phyloP scores from a whole-genome alignment of 371 early-diverging fungal genomes.

The Lichtheimia ramosa region DNA sequence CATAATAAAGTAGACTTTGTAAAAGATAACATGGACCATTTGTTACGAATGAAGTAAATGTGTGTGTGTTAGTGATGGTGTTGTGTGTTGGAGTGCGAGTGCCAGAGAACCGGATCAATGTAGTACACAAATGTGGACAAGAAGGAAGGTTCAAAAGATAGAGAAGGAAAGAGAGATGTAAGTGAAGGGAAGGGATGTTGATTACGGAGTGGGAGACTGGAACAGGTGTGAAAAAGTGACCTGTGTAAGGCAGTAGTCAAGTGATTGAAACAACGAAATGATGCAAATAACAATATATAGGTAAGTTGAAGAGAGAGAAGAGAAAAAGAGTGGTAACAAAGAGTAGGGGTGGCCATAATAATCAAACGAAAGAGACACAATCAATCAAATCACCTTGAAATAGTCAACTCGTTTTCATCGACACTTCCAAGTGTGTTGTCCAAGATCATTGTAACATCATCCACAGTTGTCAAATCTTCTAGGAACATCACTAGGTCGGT shows the following conservation, averaged over 20 bases:
- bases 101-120: too few relatives aligned
- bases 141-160: slow-evolving; percentile 6
- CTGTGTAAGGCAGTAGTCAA: not conserved
- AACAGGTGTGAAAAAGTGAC: not conserved
- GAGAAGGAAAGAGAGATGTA: not conserved
- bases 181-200: not conserved
- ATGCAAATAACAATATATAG: slow-evolving; percentile 84
- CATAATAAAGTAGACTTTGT: too few relatives aligned
- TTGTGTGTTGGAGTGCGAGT: too few relatives aligned
- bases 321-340: slow-evolving; percentile 2
- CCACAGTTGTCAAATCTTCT: slow-evolving; percentile 84
- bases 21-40: too few relatives aligned
- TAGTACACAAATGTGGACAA: not conserved
- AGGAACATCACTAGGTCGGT: slow-evolving; percentile 92
- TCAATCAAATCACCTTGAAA: not conserved
- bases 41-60: too few relatives aligned
- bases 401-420: not conserved
- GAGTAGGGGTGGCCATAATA: not conserved
- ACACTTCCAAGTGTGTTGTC: slow-evolving; percentile 37
- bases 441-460: slow-evolving; percentile 86
- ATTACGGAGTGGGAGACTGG: slow-evolving; percentile 2
- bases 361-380: not conserved
- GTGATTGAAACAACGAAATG: slow-evolving; percentile 18
- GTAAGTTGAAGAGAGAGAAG: slow-evolving; percentile 55
- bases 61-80: too few relatives aligned